Base-by-base conservation (phyloP, 2,329 filamentous ascomycete species). In the Fusarium nodosum region DNA sequence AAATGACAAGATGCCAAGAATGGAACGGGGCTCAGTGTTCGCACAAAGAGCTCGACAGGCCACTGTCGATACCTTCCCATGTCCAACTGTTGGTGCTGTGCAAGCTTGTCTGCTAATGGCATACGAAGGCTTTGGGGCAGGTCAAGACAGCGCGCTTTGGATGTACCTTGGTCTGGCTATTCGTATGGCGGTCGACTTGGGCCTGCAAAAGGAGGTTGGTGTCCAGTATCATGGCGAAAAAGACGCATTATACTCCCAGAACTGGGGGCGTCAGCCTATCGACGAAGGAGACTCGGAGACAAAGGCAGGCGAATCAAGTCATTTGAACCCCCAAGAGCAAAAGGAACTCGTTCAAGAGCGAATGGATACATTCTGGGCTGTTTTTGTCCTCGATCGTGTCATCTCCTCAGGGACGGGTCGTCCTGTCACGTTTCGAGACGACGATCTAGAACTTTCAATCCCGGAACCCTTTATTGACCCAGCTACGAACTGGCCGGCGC, bases 101-200 rank as follows among this genome's bases (percentile, higher is more conserved):
- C 94, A 97, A 73, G 93, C 93, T 1, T 94, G 91, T 50, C 80
- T 97, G 13, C 81, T 97, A 30, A 87, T 97, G 80, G 93, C 93
- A 0, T 97, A 97, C 75, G 93, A 97, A 71, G 91, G 94, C 44
- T 97, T 97, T 72, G 94, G 93, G 2, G 92, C 92, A 13, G 93
- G 93, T 69, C 92, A 94, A 72, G 94, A 97, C 75, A 97, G 93
- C 77, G 93, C 93, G 0, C 79, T 97, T 9, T 97, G 94, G 93
- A 97, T 97, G 93, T 97, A 97, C 75, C 84, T 97, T 2, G 94
- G 93, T 0, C 90, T 95, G 53, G 91, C 93, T 0, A 97, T 97
- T 64, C 90, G 93, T 16, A 92, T 94, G 88, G 91, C 91, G 0
- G 87, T 93, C 64, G 91, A 94, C 74, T 80, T 97, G 12, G 93